Percentiles rank a stretch among this genome's conserved stretches.
Conservation (phyloP, 352 stramenopile species). For the Phytophthora fragariae region DNA sequence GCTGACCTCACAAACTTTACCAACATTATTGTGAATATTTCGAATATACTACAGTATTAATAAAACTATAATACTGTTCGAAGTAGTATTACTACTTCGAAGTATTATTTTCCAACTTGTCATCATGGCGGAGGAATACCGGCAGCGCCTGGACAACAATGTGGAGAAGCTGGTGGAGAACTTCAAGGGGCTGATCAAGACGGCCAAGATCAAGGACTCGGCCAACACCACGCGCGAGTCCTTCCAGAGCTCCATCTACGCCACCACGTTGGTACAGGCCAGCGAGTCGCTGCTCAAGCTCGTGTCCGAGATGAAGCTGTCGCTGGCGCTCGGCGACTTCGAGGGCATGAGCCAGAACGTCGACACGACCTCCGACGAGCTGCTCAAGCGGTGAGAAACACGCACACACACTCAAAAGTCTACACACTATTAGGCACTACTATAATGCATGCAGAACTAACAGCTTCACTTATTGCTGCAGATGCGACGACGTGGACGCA, state of each 20-base stretch:
- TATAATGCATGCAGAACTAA: not conserved
- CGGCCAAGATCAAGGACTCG: constrained; percentile 82
- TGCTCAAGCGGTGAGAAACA: constrained; percentile 61
- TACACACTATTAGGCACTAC: not conserved
- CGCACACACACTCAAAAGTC: not conserved
- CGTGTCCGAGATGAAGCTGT: constrained; percentile 86
- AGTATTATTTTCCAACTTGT: not conserved
- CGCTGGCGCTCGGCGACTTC: constrained; percentile 80
- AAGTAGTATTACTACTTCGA: too few species aligned
- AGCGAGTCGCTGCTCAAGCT: constrained; percentile 85
- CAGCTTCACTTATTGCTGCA: constrained; percentile 25
- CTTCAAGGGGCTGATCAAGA: constrained; percentile 87
- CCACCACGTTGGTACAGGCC: constrained; percentile 81
- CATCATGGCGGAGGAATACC: constrained; percentile 84
- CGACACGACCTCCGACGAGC: constrained; percentile 72
- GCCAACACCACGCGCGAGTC: constrained; percentile 82
- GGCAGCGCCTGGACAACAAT: constrained; percentile 87
- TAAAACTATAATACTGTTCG: too few species aligned
- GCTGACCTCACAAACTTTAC: too few species aligned
- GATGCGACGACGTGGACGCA: constrained; percentile 82
- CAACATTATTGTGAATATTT: too few species aligned
- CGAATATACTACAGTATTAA: too few species aligned
- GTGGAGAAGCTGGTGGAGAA: constrained; percentile 91
- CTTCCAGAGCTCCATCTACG: constrained; percentile 86
- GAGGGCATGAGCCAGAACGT: constrained; percentile 90